phyloP scores from a whole-genome alignment of 495 filamentous ascomycete genomes.

The Podospora sp. region DNA sequence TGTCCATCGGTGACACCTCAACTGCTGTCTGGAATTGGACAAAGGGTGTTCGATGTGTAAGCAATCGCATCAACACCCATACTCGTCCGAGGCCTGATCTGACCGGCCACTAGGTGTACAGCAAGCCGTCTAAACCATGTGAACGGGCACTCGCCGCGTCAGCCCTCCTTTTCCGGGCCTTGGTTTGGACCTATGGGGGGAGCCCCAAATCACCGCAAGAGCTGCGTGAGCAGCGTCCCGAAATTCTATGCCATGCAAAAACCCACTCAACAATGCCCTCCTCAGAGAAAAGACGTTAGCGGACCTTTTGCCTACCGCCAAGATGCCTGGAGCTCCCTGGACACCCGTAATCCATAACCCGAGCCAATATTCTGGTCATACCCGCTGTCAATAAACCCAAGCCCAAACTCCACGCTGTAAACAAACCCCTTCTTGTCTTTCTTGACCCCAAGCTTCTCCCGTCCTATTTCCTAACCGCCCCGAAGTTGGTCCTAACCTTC shows the following conservation, averaged over 20 bases:
- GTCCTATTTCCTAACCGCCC: slow-evolving; percentile 51
- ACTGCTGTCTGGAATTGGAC: background rate
- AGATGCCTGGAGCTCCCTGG: background rate
- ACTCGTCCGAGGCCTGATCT: too few relatives aligned
- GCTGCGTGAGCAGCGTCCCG: too few relatives aligned
- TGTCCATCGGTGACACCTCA: background rate
- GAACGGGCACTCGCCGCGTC: background rate
- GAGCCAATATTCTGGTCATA: background rate
- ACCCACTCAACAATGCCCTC: too few relatives aligned
- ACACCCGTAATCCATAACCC: background rate
- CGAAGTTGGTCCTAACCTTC: slow-evolving; percentile 56
- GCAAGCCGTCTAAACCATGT: too few relatives aligned
- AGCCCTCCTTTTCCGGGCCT: too few relatives aligned
- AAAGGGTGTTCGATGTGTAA: background rate
- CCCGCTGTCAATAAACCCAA: background rate
- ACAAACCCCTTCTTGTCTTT: background rate
- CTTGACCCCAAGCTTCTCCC: background rate
- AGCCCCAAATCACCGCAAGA: too few relatives aligned
- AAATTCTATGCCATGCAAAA: too few relatives aligned
- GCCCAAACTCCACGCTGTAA: slow-evolving; percentile 20
- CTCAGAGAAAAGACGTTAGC: too few relatives aligned
- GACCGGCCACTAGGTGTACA: too few relatives aligned
- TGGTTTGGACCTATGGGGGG: too few relatives aligned
- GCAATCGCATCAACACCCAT: background rate
- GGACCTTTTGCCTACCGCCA: too few relatives aligned